Percentiles rank a stretch among this genome's conserved stretches.
These are phyloP conservation scores for Carex arenaria DNA, from an alignment of 202 grass and related monocot genomes.

Conservation along the genomic window DNA sequence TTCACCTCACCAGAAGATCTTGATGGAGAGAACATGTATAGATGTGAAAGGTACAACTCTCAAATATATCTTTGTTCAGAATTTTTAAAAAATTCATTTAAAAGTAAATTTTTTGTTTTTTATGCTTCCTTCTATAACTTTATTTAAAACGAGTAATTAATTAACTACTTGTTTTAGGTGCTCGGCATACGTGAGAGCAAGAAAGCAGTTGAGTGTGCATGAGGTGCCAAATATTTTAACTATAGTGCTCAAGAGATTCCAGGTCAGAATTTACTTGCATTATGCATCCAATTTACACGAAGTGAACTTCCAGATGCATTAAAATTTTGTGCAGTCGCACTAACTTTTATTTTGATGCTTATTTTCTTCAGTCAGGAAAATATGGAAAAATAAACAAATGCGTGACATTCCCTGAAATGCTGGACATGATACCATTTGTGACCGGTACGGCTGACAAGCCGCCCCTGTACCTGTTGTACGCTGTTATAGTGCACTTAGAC, in stretches of 20 bases:
- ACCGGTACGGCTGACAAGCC: constrained; percentile 82
- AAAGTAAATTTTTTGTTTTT: background rate
- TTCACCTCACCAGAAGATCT: constrained; percentile 99
- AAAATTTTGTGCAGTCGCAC: constrained; percentile 17
- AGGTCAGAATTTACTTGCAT: constrained; percentile 49
- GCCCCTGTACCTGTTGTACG: constrained; percentile 92
- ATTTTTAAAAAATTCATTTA: background rate
- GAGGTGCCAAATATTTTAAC: constrained; percentile 99
- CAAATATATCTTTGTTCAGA: background rate
- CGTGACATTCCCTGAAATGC: constrained; percentile 93
- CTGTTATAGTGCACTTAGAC: constrained; percentile 93
- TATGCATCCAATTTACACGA: background rate
- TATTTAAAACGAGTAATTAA: constrained; percentile 11
- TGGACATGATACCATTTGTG: constrained; percentile 99
- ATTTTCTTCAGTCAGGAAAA: constrained; percentile 74
- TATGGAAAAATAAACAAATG: constrained; percentile 99
- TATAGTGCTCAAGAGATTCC: constrained; percentile 96
- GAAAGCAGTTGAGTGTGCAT: constrained; percentile 92
- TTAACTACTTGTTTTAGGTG: constrained; percentile 41
- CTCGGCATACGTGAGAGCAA: constrained; percentile 91
- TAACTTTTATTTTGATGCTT: constrained; percentile 19
- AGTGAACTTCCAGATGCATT: constrained; percentile 7
- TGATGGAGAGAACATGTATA: constrained; percentile 99
- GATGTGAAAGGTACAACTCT: constrained; percentile 88
- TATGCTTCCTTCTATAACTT: constrained; percentile 11